Percentiles rank a stretch among this genome's conserved stretches.
Conservation (phyloP, 805 yeast species). For the Yamadazyma insecticola region DNA sequence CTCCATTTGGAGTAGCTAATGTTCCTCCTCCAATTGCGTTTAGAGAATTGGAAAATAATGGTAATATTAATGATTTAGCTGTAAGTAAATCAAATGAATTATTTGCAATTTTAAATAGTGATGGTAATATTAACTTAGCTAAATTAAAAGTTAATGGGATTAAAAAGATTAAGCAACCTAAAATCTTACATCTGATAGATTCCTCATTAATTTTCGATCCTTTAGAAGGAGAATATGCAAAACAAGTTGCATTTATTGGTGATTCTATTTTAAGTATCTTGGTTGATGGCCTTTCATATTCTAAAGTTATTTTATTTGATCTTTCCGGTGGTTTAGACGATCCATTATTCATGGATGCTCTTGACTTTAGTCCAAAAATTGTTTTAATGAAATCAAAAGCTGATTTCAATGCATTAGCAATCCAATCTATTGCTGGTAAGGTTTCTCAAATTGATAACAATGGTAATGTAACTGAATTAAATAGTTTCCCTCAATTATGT, state of each 20-base stretch:
- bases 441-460: slow-evolving; percentile 39
- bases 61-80: slow-evolving; percentile 60
- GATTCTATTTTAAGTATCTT: slow-evolving; percentile 51
- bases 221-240: slow-evolving; percentile 45
- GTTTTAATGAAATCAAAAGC: slow-evolving; percentile 54
- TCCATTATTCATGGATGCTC: slow-evolving; percentile 36
- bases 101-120: slow-evolving; percentile 54
- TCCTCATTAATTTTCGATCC: slow-evolving; percentile 29
- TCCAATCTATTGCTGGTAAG: slow-evolving; percentile 61
- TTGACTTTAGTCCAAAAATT: slow-evolving; percentile 46
- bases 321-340: slow-evolving; percentile 37
- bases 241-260: slow-evolving; percentile 60
- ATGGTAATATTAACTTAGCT: slow-evolving; percentile 24
- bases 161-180: slow-evolving; percentile 45
- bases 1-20: slow-evolving; percentile 80
- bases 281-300: slow-evolving; percentile 49
- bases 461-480: slow-evolving; percentile 27
- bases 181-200: slow-evolving; percentile 24
- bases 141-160: slow-evolving; percentile 48
- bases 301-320: slow-evolving; percentile 50
- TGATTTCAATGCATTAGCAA: slow-evolving; percentile 48
- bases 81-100: slow-evolving; percentile 53
- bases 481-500: slow-evolving; percentile 68
- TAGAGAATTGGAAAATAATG: slow-evolving; percentile 53
- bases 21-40: slow-evolving; percentile 93